Evolutionary conservation across 2,329 filamentous ascomycete species (phyloP).

Genomic region (Pyricularia sp.): DNA sequence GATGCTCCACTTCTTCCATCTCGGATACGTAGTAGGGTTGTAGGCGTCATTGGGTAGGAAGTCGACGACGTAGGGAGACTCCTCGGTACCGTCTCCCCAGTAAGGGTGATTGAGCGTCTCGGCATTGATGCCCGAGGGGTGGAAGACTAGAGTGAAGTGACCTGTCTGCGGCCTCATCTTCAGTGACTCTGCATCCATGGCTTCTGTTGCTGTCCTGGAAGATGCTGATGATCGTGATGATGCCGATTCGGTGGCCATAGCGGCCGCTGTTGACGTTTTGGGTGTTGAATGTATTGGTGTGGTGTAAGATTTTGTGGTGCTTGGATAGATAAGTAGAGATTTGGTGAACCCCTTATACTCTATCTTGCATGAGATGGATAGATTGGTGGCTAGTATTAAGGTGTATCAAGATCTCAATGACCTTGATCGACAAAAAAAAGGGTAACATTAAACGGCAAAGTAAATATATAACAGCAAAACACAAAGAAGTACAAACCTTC

Average conservation of each 20-base stretch:
- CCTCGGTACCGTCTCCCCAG: constrained; percentile 46
- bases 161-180: constrained; percentile 15
- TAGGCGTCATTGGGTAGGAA: constrained; percentile 52
- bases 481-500: neutral
- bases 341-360: no score
- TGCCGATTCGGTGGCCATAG: constrained; percentile 6
- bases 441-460: no score
- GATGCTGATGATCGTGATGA: constrained; percentile 15
- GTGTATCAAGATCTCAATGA: no score
- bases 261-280: neutral
- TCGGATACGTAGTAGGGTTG: constrained; percentile 50
- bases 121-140: constrained; percentile 44
- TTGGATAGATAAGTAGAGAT: no score
- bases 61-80: constrained; percentile 55
- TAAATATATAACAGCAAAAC: no score
- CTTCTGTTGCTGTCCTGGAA: constrained; percentile 20
- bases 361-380: no score
- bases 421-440: no score
- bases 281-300: neutral
- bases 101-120: constrained; percentile 44
- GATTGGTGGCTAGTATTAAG: no score
- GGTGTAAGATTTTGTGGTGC: no score
- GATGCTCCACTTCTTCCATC: constrained; percentile 50
- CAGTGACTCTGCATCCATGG: constrained; percentile 28
- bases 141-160: constrained; percentile 40